Conservation (phyloP, 2,329 filamentous ascomycete genomes). For the Raffaelea deltoideospora region DNA sequence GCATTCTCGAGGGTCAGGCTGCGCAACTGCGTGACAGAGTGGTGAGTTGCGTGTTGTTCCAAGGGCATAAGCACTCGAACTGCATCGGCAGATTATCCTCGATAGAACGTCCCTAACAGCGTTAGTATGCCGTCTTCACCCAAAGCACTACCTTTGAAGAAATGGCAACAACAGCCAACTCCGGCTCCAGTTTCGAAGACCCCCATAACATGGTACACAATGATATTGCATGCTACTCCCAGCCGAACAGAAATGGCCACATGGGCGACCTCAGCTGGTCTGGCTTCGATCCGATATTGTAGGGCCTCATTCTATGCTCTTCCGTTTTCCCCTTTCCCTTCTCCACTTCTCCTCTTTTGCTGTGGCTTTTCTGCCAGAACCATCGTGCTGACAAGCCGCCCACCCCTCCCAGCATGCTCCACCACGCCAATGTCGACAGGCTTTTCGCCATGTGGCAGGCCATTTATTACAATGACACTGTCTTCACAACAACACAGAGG, state of each 20-base stretch:
- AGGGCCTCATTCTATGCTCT: slow-evolving; percentile 6
- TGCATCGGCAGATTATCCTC: too few relatives aligned
- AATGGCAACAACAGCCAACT: slow-evolving; percentile 23
- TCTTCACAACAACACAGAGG: slow-evolving; percentile 14
- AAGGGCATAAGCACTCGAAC: too few relatives aligned
- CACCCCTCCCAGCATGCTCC: slow-evolving; percentile 29
- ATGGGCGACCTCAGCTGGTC: slow-evolving; percentile 23
- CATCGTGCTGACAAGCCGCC: too few relatives aligned
- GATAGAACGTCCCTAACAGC: too few relatives aligned
- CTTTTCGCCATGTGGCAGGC: slow-evolving; percentile 37
- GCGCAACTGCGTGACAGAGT: slow-evolving; percentile 14
- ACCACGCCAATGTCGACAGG: slow-evolving; percentile 44
- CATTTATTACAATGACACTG: slow-evolving; percentile 19
- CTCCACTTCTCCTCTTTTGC: background rate
- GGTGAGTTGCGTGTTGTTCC: too few relatives aligned
- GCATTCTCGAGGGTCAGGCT: slow-evolving; percentile 11
- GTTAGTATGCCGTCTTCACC: slow-evolving; percentile 27
- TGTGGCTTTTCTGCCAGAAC: too few relatives aligned
- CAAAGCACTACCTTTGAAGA: slow-evolving; percentile 20
- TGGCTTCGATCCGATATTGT: slow-evolving; percentile 33
- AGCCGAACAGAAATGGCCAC: slow-evolving; percentile 13
- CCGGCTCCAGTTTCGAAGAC: slow-evolving; percentile 25
- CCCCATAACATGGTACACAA: slow-evolving; percentile 29
- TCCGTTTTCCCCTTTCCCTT: slow-evolving; percentile 1
- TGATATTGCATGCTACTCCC: slow-evolving; percentile 18